Evolutionary conservation across 768 basidiomycete genomes (phyloP), one percentile per base, ranked within the genome.

Genomic region (Coprinopsis strossmayeri): DNA sequence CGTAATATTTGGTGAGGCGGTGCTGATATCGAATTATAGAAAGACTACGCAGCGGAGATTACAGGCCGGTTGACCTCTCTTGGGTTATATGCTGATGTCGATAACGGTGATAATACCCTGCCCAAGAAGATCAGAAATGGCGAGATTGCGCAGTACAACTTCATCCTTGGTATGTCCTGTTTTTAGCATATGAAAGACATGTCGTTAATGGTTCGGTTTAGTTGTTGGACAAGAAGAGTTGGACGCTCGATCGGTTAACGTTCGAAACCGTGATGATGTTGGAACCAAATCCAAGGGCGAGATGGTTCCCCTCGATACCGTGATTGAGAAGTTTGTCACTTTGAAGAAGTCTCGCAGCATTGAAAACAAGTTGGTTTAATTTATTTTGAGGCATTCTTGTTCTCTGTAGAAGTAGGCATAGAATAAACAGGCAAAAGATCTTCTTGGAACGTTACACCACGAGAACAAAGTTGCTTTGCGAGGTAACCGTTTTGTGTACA

Each of bases 121-220:
- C 86, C 81, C 51, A 98, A 98, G 80, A 98, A 97, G 76, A 91
- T 99, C 60, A 79, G 94, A 24, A 97, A 98, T 63, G 94, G 90
- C 18, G 94, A 99, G 69, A 81, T 95, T 54, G 90, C 93, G 26
- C 95, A 97, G 65, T 96, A 95, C 70, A 98, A 98, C 69, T 97
- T 96, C 64, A 91, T 97, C 58, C 77, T 98, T 55, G 92, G 94
- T 96, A 53, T 47, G 83, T 65, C 15, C 12, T 32, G 24, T 34
- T 25, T 41, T 42, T 17, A 26, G 5, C 39, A 51, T 40, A n/a
- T n/a, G n/a, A n/a, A n/a, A n/a, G n/a, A n/a, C n/a, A n/a, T n/a
- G n/a, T n/a, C n/a, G n/a, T n/a, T n/a, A n/a, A n/a, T n/a, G 41
- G 26, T 12, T 12, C 27, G 12, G 24, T 23, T 38, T 48, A 96